phyloP scores from a whole-genome alignment of 2,329 filamentous ascomycete genomes.

The Leptographium radiaticola region DNA sequence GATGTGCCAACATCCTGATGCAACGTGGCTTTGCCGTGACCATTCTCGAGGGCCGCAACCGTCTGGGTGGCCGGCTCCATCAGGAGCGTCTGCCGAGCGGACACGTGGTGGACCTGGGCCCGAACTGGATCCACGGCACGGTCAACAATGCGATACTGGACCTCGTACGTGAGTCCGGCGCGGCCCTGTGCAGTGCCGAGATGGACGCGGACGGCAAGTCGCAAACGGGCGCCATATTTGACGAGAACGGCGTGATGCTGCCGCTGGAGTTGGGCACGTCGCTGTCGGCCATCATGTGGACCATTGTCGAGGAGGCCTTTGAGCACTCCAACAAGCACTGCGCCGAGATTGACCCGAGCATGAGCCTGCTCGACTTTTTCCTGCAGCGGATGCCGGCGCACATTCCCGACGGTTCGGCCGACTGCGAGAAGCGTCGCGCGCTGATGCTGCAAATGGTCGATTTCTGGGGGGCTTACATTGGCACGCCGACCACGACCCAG shows the following conservation, averaged over 20 bases:
- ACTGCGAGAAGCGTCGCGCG: conserved; percentile 26
- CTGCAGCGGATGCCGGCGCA: conserved; percentile 27
- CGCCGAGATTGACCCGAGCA: conserved; percentile 29
- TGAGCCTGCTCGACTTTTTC: conserved; percentile 44
- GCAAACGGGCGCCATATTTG: conserved; percentile 26
- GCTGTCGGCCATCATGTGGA: conserved; percentile 48
- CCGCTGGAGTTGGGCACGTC: conserved; percentile 29
- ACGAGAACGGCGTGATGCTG: conserved; percentile 41
- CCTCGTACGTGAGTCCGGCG: conserved; percentile 49
- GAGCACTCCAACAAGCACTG: conserved; percentile 46
- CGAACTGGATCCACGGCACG: conserved; percentile 74
- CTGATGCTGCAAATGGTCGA: conserved; percentile 41
- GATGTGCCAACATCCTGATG: conserved; percentile 55
- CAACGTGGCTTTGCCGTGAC: conserved; percentile 54
- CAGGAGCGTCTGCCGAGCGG: conserved; percentile 36
- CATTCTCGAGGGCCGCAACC: conserved; percentile 53
- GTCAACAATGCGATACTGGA: conserved; percentile 57
- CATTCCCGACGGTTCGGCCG: conserved; percentile 30
- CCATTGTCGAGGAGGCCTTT: conserved; percentile 55
- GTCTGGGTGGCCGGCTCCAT: conserved; percentile 52
- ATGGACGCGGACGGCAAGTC: conserved; percentile 27
- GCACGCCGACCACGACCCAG: conserved; percentile 48
- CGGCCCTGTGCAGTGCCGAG: conserved; percentile 33
- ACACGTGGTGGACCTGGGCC: conserved; percentile 44
- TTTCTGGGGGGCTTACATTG: conserved; percentile 60